Evolutionary conservation across 2,329 filamentous ascomycete genomes (phyloP), one percentile per base, ranked within the genome.

Genomic region (Ceratocystis variospora): DNA sequence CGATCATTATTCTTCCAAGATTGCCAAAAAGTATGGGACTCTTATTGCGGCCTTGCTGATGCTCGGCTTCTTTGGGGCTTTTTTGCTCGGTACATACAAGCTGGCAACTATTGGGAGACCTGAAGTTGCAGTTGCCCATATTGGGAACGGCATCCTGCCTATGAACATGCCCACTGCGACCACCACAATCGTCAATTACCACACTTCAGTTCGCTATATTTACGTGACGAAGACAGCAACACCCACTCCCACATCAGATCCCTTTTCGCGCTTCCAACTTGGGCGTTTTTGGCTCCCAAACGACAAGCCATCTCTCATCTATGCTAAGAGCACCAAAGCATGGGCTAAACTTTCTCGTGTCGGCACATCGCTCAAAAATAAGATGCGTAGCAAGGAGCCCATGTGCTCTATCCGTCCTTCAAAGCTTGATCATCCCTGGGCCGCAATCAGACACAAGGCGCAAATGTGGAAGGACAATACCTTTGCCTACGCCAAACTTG

Each of bases 211-310:
- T 17, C 48, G 55, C 37, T 67, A 63, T 31, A 55, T 67, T 31
- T 67, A 67, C 28, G 59, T 66, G n/a, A 66, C 64, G 17, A 53
- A 62, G 22, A 66, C 64, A n/a, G 57, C 59, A 37, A 66, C 64
- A 19, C 19, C 64, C 28, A 28, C 59, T 6, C 33, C 59, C 1
- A 44, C 57, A 12, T 22, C 64, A 22, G 46, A 57, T 17, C 41
- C 45, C 44, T 48, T 50, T 50, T 41, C 61, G 12, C 44, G 15
- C 15, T 48, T 63, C 25, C 44, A 48, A 22, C 44, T 45, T 19
- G 12, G 28, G 44, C 61, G 61, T 41, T 45, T 65, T n/a, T 70
- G 72, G 67, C 17, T 31, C 17, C 7, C 61, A n/a, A 63, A 45
- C 19, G 61, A 63, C 46, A 50, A 48, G 25, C 53, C 53, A 12